phyloP scores from a whole-genome alignment of 331 rosid species.

The Saraca asoca region DNA sequence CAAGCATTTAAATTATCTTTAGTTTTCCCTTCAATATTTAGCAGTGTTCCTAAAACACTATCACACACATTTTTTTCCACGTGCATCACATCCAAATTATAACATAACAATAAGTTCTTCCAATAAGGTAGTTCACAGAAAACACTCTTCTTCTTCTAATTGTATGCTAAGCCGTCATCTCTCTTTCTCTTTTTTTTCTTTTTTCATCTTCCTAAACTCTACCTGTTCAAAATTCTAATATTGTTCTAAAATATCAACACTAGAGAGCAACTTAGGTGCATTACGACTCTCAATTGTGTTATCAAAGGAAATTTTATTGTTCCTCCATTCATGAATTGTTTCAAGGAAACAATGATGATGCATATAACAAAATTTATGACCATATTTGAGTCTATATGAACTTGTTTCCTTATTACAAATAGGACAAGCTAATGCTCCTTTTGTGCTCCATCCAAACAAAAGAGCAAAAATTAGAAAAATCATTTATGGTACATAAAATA shows the following conservation, averaged over 20 bases:
- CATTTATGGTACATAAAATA: not conserved
- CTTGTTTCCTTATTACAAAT: not conserved
- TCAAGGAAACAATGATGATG: conserved; percentile 1
- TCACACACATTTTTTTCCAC: no score
- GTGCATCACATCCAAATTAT: not conserved
- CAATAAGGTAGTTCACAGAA: no score
- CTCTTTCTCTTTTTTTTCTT: no score
- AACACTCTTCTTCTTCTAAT: no score
- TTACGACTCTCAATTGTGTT: not conserved
- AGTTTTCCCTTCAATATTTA: not conserved
- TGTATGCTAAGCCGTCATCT: no score
- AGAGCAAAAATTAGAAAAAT: not conserved
- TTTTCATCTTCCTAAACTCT: no score
- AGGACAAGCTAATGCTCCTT: conserved; percentile 1
- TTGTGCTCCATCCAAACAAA: not conserved
- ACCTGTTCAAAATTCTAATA: no score
- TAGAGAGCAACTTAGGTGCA: not conserved
- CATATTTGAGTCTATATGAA: not conserved
- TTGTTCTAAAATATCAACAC: no score
- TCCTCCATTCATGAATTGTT: not conserved
- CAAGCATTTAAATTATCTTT: not conserved
- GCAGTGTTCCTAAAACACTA: not conserved
- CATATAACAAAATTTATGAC: not conserved
- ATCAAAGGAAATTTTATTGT: not conserved
- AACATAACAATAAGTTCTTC: no score